Evolutionary conservation across 331 rosid species (phyloP), one percentile per base, ranked within the genome.

Genomic region (Quercus lobata): DNA sequence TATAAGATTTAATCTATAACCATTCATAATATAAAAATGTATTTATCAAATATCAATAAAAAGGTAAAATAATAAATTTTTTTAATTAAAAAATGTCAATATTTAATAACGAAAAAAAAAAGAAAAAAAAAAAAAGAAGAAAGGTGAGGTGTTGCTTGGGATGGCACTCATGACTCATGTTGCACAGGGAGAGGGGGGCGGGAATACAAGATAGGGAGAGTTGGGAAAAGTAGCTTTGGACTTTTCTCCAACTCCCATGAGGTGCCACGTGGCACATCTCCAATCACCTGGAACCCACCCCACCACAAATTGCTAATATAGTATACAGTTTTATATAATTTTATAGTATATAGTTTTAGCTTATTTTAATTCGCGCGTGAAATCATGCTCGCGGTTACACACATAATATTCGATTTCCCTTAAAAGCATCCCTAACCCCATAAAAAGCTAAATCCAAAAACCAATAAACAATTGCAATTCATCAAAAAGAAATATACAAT

Each of bases 371-470:
- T 41, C 69, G 76, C 66, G 87, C 89, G 87, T 85, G 87, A 68
- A 75, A 69, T 30, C 19, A n/a, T 73, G 77, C 53, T 56, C 57
- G 29, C 65, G 66, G 76, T 72, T 35, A 46, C 84, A 77, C 69
- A 82, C 24, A 55, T 24, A 76, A 83, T 83, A 84, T 88, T 88
- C 89, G 69, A 61, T 86, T 75, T 71, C 62, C 83, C 91, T 92
- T 83, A 90, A 92, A 92, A 90, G 97, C 91, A 90, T 78, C 79
- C 71, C 82, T 57, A 22, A 53, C 79, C 76, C 86, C 86, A 77
- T 86, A 73, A 87, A 90, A 92, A 88, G 93, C 87, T 73, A 72
- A 78, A 87, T 79, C 74, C 72, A 79, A 82, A 32, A 46, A 83
- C 74, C 79, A 73, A 84, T 57, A 75, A 76, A 71, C 82, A 71